These are phyloP conservation scores for Corymbia citriodora DNA, from an alignment of 441 rosid species.

Conservation along the genomic window DNA sequence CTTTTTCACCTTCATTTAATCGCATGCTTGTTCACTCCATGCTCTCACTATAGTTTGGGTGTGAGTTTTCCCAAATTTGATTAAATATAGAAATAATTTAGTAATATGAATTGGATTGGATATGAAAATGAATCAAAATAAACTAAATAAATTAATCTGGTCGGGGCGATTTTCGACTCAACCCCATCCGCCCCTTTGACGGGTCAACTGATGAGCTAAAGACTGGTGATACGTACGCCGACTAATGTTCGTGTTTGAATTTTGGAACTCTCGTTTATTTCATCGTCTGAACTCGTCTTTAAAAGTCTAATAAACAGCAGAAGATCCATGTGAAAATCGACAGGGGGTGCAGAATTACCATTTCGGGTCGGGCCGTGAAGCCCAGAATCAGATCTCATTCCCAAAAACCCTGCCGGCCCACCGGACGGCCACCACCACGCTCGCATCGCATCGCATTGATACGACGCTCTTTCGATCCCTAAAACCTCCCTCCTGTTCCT, in stretches of 20 bases:
- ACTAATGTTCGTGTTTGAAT: background rate
- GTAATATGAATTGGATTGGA: fast-evolving
- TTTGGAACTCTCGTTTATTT: background rate
- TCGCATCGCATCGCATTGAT: background rate
- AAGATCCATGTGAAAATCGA: background rate
- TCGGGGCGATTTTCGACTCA: too few species aligned
- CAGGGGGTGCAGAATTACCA: background rate
- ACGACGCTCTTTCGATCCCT: background rate
- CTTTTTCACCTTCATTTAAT: too few species aligned
- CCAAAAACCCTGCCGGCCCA: background rate
- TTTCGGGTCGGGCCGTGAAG: background rate
- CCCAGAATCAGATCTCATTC: background rate
- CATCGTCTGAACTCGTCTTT: background rate
- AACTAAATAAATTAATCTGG: background rate
- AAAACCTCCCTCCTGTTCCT: background rate
- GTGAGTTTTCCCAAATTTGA: background rate
- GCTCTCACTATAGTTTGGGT: background rate
- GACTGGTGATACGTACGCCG: fast-evolving
- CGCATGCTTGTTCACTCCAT: too few species aligned
- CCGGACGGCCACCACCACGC: background rate
- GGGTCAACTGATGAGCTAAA: background rate
- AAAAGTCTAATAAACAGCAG: background rate
- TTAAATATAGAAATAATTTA: too few species aligned
- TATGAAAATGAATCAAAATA: too few species aligned
- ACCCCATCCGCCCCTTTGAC: fast-evolving